Evolutionary conservation across 768 basidiomycete species (phyloP).

Genomic region (Amyloporia xantha): DNA sequence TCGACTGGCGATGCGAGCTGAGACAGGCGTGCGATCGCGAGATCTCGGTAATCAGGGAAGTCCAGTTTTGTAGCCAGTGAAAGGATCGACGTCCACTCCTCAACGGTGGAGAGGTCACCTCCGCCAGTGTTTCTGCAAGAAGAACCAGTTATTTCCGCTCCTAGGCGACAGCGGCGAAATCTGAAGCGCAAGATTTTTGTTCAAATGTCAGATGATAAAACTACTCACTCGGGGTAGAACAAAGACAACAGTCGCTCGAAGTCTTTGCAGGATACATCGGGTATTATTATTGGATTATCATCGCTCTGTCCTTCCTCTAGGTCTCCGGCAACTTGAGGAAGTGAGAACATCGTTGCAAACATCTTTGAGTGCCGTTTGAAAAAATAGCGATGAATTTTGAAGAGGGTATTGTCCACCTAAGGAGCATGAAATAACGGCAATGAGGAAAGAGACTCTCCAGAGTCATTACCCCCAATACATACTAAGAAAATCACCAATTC

Average conservation of each 20-base stretch:
- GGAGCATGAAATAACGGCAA: neutral
- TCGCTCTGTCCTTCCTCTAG: conserved; percentile 11
- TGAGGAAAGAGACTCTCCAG: no score
- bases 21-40: conserved; percentile 25
- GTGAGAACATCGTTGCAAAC: conserved; percentile 15
- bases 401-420: conserved; percentile 17
- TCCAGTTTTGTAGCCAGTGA: conserved; percentile 23
- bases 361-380: conserved; percentile 12
- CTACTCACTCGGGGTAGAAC: conserved; percentile 19
- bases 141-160: no score
- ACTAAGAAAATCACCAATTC: conserved; percentile 5
- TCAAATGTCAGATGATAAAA: no score
- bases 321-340: conserved; percentile 2
- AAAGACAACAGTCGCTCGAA: conserved; percentile 14
- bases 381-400: conserved; percentile 17
- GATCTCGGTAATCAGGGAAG: conserved; percentile 22
- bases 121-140: conserved; percentile 17
- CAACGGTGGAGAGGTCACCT: conserved; percentile 19
- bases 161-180: no score
- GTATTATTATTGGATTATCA: conserved; percentile 10
- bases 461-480: neutral
- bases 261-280: conserved; percentile 8
- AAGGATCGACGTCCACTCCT: conserved; percentile 31
- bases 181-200: no score
- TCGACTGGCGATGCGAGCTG: conserved; percentile 13